Evolutionary conservation across 148 eudicot genomes (phyloP).

Genomic region (Rhododendron vialii): DNA sequence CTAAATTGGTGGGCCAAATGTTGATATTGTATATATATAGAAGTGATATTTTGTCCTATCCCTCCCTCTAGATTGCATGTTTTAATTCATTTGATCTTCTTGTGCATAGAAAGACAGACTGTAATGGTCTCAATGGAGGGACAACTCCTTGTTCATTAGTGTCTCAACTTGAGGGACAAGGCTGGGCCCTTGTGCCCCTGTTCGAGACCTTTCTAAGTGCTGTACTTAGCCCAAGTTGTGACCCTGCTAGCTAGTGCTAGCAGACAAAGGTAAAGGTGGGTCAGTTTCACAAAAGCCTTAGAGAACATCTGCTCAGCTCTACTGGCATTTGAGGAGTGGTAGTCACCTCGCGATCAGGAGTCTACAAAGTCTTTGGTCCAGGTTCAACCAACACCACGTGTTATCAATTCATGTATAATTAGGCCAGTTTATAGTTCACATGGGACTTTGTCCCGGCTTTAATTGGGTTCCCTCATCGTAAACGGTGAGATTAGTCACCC

Average conservation of each 20-base stretch:
- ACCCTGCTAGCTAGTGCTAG: not conserved
- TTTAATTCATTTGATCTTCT: not conserved
- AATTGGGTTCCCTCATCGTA: not conserved
- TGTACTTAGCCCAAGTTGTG: not conserved
- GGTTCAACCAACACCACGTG: too few species aligned
- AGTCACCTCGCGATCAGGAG: not conserved
- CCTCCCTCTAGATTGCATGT: not conserved
- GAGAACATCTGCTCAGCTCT: not conserved
- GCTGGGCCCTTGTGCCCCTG: conserved; percentile 6
- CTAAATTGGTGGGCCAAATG: not conserved
- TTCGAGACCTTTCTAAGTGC: not conserved
- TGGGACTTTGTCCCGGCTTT: not conserved
- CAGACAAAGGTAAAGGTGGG: not conserved
- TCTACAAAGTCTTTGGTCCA: too few species aligned
- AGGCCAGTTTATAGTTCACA: too few species aligned
- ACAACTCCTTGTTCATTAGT: not conserved
- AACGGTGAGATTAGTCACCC: not conserved
- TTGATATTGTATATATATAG: not conserved
- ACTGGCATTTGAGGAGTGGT: not conserved
- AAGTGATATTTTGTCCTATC: not conserved
- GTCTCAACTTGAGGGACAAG: conserved; percentile 8
- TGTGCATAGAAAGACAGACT: not conserved
- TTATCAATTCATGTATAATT: too few species aligned
- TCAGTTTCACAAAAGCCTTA: not conserved
- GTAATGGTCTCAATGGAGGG: not conserved